phyloP scores from a whole-genome alignment of 139 green algal species.

The Chlorella sorokiniana region DNA sequence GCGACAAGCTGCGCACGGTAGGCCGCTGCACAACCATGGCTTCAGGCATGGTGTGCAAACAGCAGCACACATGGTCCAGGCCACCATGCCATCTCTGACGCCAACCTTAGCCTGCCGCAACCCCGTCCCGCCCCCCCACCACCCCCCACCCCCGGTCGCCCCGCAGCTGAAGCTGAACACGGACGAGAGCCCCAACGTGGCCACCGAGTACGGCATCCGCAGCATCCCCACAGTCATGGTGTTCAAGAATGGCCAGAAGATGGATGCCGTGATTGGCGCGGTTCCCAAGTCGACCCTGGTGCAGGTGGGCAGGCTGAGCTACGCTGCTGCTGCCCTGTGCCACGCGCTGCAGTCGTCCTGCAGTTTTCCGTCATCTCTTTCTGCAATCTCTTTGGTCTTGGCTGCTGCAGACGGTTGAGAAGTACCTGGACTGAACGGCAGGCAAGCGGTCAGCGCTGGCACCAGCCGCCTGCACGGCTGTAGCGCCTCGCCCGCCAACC shows the following conservation, averaged over 20 bases:
- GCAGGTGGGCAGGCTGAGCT: no score
- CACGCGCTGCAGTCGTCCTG: no score
- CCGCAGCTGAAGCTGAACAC: conserved; percentile 97
- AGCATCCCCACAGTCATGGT: conserved; percentile 98
- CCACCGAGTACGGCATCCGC: conserved; percentile 96
- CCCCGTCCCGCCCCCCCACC: neutral
- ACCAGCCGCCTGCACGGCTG: no score
- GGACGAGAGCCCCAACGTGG: conserved; percentile 91
- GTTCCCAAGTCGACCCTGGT: conserved; percentile 93
- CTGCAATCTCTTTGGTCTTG: no score
- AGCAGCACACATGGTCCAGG: neutral
- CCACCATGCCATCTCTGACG: neutral
- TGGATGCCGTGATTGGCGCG: conserved; percentile 98
- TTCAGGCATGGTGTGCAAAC: neutral
- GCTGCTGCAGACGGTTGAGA: conserved; percentile 93
- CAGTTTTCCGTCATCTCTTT: no score
- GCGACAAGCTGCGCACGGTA: conserved; percentile 70
- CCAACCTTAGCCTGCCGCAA: no score
- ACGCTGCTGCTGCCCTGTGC: no score
- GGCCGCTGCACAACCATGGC: neutral
- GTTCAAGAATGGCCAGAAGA: conserved; percentile 94
- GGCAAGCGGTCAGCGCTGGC: no score
- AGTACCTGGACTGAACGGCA: conserved; percentile 76
- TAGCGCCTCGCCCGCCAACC: neutral
- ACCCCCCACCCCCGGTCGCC: neutral